Evolutionary conservation across 345 rosid species (phyloP), one percentile per base, ranked within the genome.

Genomic region (Clarkia xantiana): DNA sequence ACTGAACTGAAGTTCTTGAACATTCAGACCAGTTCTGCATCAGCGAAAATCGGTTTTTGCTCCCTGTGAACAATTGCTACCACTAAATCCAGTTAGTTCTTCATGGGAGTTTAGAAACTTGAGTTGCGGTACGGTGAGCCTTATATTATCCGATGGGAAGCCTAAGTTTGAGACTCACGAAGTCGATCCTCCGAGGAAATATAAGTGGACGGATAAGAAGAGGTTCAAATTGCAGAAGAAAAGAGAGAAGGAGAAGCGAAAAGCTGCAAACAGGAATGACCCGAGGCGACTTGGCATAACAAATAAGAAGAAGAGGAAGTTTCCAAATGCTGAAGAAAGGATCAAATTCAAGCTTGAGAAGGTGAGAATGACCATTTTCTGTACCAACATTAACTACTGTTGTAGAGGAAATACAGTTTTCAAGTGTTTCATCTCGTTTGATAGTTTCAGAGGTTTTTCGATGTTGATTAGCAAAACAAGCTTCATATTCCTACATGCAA

Each of bases 71-170:
- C 54, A 47, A 50, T 44, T 50, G 10, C 13, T 36, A 62, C 59
- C 59, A 0, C 45, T 41, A 14, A 64, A 59, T 45, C 47, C 49
- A 2, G 20, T 13, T 19, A 58, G 58, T 45, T 50, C 69, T 46
- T 69, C 59, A 0, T 72, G 76, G 67, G 22, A 44, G 7, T 72
- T 25, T 25, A 71, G 90, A 68, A 61, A 62, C 42, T 71, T 61
- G 42, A 81, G 85, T 54, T 76, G 76, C 44, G 96, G 96, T 18
- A 60, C 68, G 0, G 84, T 91, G 57, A 82, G 65, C 57, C 56
- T 91, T 44, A 96, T 91, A 65, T 76, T 87, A 60, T 80, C 90
- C 11, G 55, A 84, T 47, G 99, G 99, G 57, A 84, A 91, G 67
- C 84, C 90, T n/a, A 82, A 84, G 71, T 84, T 91, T 47, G 90